Conservation (phyloP, 2,329 filamentous ascomycete genomes). For the Hypoxylon sp. region DNA sequence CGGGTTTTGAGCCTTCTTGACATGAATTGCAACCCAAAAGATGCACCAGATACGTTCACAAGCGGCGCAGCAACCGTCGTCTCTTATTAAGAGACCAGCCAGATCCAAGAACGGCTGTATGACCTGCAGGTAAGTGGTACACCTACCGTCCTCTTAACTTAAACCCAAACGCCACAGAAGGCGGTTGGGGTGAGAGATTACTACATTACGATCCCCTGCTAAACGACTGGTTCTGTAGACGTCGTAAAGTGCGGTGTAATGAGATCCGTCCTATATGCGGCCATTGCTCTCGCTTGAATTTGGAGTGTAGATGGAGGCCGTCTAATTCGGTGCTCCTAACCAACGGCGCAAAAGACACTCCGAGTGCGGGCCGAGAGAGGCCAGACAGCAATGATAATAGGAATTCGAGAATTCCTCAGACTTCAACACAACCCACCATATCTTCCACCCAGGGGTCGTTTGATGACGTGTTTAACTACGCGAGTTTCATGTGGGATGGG, state of each 20-base stretch:
- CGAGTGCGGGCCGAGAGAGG: conserved; percentile 17
- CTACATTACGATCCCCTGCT: conserved; percentile 20
- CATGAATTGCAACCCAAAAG: conserved; percentile 16
- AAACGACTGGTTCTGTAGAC: conserved; percentile 52
- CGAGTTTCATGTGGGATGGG: conserved; percentile 65
- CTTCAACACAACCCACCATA: conserved; percentile 38
- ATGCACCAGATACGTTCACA: conserved; percentile 26
- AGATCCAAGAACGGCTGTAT: conserved; percentile 61
- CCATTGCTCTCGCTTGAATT: conserved; percentile 67
- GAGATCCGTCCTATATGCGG: conserved; percentile 67
- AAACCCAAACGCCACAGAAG: neutral
- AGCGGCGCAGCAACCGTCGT: conserved; percentile 11
- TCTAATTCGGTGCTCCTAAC: conserved; percentile 48
- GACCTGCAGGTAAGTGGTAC: conserved; percentile 60
- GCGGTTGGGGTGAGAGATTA: conserved; percentile 2
- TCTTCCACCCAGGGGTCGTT: conserved; percentile 46
- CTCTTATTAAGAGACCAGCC: conserved; percentile 27
- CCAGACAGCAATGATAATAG: conserved; percentile 22
- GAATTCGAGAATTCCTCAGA: conserved; percentile 17
- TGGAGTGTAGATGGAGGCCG: conserved; percentile 67
- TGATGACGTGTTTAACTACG: conserved; percentile 63
- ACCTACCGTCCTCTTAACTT: conserved; percentile 27
- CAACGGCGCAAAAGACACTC: conserved; percentile 11
- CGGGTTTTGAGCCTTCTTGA: conserved; percentile 4
- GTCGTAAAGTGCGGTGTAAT: conserved; percentile 69